phyloP scores from a whole-genome alignment of 768 basidiomycete species.

The Hortiboletus flavorubellus region DNA sequence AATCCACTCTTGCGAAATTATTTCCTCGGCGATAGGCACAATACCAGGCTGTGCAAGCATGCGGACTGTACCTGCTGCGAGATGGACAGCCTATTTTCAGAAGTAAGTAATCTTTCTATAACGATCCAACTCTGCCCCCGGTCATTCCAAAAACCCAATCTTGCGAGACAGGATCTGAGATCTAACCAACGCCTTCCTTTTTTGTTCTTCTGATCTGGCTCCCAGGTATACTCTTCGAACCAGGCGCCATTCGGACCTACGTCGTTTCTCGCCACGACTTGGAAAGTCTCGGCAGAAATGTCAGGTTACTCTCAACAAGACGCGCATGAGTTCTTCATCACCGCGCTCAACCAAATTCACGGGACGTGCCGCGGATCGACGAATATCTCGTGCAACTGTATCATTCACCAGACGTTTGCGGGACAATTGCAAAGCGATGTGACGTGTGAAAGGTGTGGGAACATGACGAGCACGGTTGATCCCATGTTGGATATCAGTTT shows the following conservation, averaged over 20 bases:
- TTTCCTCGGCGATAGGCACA: slow-evolving; percentile 90
- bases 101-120: slow-evolving; percentile 40
- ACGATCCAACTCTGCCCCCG: not conserved
- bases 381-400: slow-evolving; percentile 80
- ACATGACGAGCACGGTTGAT: slow-evolving; percentile 74
- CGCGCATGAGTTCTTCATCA: slow-evolving; percentile 85
- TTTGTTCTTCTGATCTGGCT: not conserved
- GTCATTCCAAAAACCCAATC: not conserved
- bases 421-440: slow-evolving; percentile 88
- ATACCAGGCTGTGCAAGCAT: slow-evolving; percentile 61
- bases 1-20: slow-evolving; percentile 88
- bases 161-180: not conserved
- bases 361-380: slow-evolving; percentile 70
- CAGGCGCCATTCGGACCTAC: slow-evolving; percentile 72
- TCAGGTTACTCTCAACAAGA: slow-evolving; percentile 95
- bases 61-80: slow-evolving; percentile 87
- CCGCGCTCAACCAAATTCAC: slow-evolving; percentile 85
- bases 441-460: slow-evolving; percentile 81
- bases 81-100: slow-evolving; percentile 83
- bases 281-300: slow-evolving; percentile 74
- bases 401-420: slow-evolving; percentile 87
- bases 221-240: slow-evolving; percentile 56
- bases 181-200: not conserved
- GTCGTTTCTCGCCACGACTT: slow-evolving; percentile 78
- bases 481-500: slow-evolving; percentile 90